phyloP scores from a whole-genome alignment of 805 yeast genomes.

The Zygoascus ofunaensis region DNA sequence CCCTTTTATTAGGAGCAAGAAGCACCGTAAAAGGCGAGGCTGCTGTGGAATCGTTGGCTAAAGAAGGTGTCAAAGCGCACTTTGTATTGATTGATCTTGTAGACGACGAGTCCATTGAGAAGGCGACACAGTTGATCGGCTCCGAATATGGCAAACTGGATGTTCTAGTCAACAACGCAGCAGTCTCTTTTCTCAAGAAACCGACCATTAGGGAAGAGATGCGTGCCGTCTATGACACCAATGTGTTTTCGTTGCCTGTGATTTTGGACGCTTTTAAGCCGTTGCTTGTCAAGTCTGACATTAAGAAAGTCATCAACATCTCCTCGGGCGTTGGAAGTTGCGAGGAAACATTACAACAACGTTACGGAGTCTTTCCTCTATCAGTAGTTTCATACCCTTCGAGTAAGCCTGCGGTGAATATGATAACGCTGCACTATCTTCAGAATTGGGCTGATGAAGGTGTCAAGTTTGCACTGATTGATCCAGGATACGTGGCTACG shows the following conservation, averaged over 20 bases:
- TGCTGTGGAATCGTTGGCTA: not conserved
- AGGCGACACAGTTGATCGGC: not conserved
- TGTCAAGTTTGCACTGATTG: not conserved
- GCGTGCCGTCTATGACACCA: not conserved
- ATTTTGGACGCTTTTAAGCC: not conserved
- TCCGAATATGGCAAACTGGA: conserved; percentile 1
- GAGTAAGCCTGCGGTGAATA: not conserved
- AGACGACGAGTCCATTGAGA: not conserved
- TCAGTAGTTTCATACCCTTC: not conserved
- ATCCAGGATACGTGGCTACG: conserved; percentile 3
- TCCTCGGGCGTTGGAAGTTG: not conserved
- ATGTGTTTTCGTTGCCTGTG: not conserved
- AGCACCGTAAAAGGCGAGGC: not conserved
- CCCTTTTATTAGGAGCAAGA: conserved; percentile 1
- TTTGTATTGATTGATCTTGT: not conserved
- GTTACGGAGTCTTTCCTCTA: not conserved
- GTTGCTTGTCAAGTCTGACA: not conserved
- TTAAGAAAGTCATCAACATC: not conserved
- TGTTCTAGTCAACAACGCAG: conserved; percentile 2
- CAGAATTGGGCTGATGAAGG: not conserved
- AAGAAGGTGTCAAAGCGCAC: not conserved
- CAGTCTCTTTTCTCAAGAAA: not conserved
- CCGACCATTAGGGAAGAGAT: not conserved
- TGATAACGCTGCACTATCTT: not conserved
- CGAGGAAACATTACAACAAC: not conserved